phyloP scores from a whole-genome alignment of 139 green algal species.

The Ettlia oleoabundans region DNA sequence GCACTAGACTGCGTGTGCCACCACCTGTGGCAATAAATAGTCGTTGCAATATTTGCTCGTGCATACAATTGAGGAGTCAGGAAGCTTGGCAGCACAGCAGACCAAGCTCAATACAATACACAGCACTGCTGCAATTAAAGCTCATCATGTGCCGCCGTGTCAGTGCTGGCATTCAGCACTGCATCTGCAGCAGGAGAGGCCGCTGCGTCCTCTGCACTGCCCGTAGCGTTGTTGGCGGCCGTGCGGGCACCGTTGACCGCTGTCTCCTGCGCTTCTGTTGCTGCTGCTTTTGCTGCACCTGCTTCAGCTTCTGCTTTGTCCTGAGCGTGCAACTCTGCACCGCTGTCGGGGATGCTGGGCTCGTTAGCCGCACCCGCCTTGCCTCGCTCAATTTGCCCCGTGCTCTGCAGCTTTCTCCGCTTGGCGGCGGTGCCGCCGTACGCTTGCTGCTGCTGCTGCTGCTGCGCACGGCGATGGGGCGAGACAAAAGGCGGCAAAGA shows the following conservation, averaged over 20 bases:
- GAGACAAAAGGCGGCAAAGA: constrained; percentile 13
- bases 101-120: too few species aligned
- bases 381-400: not conserved
- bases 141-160: not conserved
- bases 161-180: not conserved
- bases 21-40: too few species aligned
- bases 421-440: not conserved
- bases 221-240: not conserved
- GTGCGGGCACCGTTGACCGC: not conserved
- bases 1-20: too few species aligned
- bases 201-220: not conserved
- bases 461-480: not conserved
- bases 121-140: too few species aligned
- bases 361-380: not conserved
- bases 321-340: not conserved
- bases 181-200: not conserved
- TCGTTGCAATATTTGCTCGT: too few species aligned
- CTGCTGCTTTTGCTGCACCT: not conserved
- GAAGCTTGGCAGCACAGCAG: too few species aligned
- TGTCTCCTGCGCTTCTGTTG: not conserved
- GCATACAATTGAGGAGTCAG: too few species aligned
- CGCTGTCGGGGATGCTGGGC: not conserved
- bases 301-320: not conserved
- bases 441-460: not conserved
- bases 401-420: not conserved